Conservation (phyloP, 225 moss, liverwort and hornwort species). For the Takakia lepidozioides region DNA sequence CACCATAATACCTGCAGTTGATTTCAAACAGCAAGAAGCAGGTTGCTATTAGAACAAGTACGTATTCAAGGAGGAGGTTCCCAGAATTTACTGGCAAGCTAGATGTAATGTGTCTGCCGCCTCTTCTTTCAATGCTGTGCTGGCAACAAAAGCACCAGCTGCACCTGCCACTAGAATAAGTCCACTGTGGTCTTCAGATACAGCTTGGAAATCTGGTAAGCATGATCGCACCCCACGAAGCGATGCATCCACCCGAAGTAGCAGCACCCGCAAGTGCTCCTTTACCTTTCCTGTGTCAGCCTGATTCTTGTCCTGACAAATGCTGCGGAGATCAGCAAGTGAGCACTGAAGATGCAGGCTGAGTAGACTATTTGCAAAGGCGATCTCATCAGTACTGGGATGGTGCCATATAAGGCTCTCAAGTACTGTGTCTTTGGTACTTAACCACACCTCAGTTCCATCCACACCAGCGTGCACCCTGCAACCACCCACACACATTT, state of each 20-base stretch:
- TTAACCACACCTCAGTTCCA: constrained; percentile 89
- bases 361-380: constrained; percentile 73
- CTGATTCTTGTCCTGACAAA: constrained; percentile 43
- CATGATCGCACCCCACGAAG: constrained; percentile 94
- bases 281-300: constrained; percentile 70
- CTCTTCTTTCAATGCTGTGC: constrained; percentile 62
- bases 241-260: constrained; percentile 86
- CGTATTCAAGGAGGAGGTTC: too few relatives aligned
- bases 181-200: constrained; percentile 16
- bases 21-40: too few relatives aligned
- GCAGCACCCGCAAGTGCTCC: constrained; percentile 82
- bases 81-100: constrained; percentile 58
- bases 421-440: constrained; percentile 42
- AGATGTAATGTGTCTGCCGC: constrained; percentile 64
- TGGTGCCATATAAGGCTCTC: constrained; percentile 61
- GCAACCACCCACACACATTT: too few relatives aligned
- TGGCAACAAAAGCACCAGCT: constrained; percentile 81
- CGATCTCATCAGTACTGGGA: constrained; percentile 57
- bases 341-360: constrained; percentile 71
- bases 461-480: constrained; percentile 58
- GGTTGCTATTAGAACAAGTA: too few relatives aligned
- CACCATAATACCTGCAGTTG: too few relatives aligned
- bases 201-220: constrained; percentile 71
- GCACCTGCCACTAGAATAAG: constrained; percentile 68
- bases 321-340: constrained; percentile 60